Conservation (phyloP, 1,284 basidiomycete species). For the Ceratorhiza oryzae-sativae region DNA sequence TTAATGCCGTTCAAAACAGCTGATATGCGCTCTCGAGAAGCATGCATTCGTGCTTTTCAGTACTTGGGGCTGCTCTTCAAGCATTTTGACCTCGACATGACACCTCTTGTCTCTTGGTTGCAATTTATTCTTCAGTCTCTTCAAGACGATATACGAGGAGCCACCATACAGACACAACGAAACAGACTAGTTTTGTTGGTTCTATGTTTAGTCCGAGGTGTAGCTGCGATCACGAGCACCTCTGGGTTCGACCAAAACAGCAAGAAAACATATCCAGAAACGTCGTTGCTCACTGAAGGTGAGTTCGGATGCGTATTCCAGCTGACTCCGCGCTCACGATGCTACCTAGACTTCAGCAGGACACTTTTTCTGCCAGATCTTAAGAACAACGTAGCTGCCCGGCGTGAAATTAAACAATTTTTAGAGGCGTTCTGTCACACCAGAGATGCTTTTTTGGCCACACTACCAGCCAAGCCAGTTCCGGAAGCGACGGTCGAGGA, state of each 20-base stretch:
- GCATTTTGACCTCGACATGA: conserved; percentile 63
- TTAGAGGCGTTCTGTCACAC: conserved; percentile 72
- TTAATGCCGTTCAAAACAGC: conserved; percentile 71
- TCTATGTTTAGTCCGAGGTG: conserved; percentile 63
- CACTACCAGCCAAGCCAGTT: conserved; percentile 53
- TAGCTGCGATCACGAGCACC: conserved; percentile 21
- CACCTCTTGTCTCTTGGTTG: conserved; percentile 71
- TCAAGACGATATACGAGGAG: conserved; percentile 61
- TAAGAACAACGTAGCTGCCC: conserved; percentile 58
- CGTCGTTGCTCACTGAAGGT: conserved; percentile 20
- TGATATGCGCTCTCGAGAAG: conserved; percentile 72
- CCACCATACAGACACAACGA: conserved; percentile 43
- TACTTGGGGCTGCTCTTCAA: conserved; percentile 74
- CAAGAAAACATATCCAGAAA: conserved; percentile 8
- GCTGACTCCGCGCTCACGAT: conserved; percentile 34
- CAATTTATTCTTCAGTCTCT: conserved; percentile 67
- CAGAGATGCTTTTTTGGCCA: conserved; percentile 61
- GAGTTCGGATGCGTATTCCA: conserved; percentile 17
- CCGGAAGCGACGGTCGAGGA: conserved; percentile 52
- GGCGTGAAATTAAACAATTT: conserved; percentile 64
- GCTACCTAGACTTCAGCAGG: conserved; percentile 65
- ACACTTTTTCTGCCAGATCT: conserved; percentile 64
- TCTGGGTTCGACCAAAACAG: conserved; percentile 22
- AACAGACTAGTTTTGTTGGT: conserved; percentile 48
- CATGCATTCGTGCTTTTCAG: conserved; percentile 80